Evolutionary conservation across 1,284 basidiomycete genomes (phyloP).

Genomic region (Butyriboletus pseudospeciosus): DNA sequence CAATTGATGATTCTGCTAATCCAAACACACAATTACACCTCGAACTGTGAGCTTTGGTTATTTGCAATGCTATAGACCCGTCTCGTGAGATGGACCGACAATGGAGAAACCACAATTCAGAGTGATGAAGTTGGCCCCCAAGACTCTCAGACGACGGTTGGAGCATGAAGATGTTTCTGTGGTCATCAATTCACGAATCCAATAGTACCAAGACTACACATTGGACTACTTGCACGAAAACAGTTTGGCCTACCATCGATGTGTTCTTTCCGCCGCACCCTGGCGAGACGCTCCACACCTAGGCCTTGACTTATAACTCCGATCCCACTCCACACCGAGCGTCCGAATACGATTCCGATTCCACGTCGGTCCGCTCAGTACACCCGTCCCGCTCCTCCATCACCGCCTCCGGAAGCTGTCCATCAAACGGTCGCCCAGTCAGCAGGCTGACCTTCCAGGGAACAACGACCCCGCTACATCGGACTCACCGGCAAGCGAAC

Average conservation of each 20-base stretch:
- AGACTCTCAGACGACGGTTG: too few relatives aligned
- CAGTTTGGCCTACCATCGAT: background rate
- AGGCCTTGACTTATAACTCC: background rate
- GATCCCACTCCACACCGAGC: background rate
- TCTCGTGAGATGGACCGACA: too few relatives aligned
- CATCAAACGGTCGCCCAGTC: background rate
- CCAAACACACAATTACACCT: too few relatives aligned
- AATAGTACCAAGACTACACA: too few relatives aligned
- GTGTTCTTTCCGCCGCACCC: background rate
- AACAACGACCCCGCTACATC: too few relatives aligned
- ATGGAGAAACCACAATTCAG: too few relatives aligned
- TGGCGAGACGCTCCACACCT: background rate
- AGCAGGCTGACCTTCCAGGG: background rate
- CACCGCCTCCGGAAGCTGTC: conserved; percentile 9
- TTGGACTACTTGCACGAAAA: background rate
- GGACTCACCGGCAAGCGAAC: conserved; percentile 9
- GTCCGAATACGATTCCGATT: conserved; percentile 1
- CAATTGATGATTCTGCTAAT: too few relatives aligned
- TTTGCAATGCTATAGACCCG: too few relatives aligned
- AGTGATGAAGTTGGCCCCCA: too few relatives aligned
- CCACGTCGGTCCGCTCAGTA: background rate
- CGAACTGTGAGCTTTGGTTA: too few relatives aligned
- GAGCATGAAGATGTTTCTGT: too few relatives aligned
- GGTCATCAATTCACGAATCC: too few relatives aligned
- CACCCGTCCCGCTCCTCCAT: background rate